phyloP scores from a whole-genome alignment of 2,329 filamentous ascomycete genomes.

The Orbilia quercus region DNA sequence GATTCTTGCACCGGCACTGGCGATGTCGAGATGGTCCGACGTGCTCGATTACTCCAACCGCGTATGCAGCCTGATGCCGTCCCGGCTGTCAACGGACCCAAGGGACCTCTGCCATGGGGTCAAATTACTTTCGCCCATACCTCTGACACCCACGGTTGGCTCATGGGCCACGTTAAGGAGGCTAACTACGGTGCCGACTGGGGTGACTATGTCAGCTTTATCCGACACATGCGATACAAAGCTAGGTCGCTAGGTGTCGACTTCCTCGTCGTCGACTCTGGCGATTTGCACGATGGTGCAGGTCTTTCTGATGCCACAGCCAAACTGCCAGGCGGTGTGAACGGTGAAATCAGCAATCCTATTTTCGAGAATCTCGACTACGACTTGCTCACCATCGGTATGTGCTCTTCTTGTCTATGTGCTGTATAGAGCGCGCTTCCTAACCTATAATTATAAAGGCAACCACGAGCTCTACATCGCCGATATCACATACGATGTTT shows the following conservation, averaged over 20 bases:
- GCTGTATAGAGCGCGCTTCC: neutral
- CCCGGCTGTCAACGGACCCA: constrained; percentile 38
- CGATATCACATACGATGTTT: constrained; percentile 72
- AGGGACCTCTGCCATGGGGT: constrained; percentile 52
- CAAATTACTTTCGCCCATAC: constrained; percentile 53
- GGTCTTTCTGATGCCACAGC: constrained; percentile 72
- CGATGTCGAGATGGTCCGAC: constrained; percentile 53
- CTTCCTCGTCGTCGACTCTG: constrained; percentile 89
- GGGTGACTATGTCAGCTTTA: constrained; percentile 97
- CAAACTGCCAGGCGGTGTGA: constrained; percentile 48
- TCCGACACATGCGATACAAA: constrained; percentile 79
- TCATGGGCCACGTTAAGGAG: constrained; percentile 92
- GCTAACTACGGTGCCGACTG: constrained; percentile 94
- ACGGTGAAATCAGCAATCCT: constrained; percentile 63
- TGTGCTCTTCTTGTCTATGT: constrained; percentile 8
- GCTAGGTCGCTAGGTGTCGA: constrained; percentile 84
- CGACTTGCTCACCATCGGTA: constrained; percentile 68
- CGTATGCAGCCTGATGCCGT: constrained; percentile 54
- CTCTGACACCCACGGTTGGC: constrained; percentile 72
- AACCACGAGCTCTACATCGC: constrained; percentile 76
- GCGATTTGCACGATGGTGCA: constrained; percentile 74
- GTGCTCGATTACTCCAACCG: constrained; percentile 42
- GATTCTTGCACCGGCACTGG: constrained; percentile 48
- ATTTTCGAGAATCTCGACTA: constrained; percentile 68
- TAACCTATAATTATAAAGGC: constrained; percentile 58